Percentiles rank a stretch among this genome's conserved stretches.
These are phyloP conservation scores for Sonneratia alba DNA, from an alignment of 345 rosid genomes.

Conservation along the genomic window DNA sequence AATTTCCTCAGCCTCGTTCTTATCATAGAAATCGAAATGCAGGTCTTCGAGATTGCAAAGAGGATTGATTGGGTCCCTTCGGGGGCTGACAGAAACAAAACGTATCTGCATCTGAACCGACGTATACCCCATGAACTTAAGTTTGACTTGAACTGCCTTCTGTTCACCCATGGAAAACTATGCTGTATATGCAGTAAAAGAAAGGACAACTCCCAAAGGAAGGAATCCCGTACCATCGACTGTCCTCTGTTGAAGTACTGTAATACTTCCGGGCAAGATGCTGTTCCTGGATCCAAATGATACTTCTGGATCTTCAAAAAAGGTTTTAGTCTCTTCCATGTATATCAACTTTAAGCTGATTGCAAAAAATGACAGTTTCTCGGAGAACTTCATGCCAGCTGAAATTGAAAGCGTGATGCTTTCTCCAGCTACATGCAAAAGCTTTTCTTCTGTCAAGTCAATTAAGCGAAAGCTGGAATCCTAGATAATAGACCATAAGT, in stretches of 20 bases:
- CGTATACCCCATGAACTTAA: conserved; percentile 69
- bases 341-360: too few relatives aligned
- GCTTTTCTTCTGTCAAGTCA: too few relatives aligned
- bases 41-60: conserved; percentile 89
- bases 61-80: conserved; percentile 81
- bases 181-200: conserved; percentile 61
- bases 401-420: too few relatives aligned
- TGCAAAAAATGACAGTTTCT: too few relatives aligned
- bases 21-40: conserved; percentile 8
- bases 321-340: too few relatives aligned
- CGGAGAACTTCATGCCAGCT: too few relatives aligned
- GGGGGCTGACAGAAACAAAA: conserved; percentile 62
- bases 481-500: too few relatives aligned
- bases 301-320: too few relatives aligned
- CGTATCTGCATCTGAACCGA: conserved; percentile 64
- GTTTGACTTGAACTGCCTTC: conserved; percentile 80
- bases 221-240: neutral
- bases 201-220: conserved; percentile 12
- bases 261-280: conserved; percentile 4
- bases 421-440: too few relatives aligned
- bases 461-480: too few relatives aligned
- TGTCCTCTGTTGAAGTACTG: conserved; percentile 17
- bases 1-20: neutral
- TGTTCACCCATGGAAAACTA: conserved; percentile 72
- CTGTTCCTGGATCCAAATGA: too few relatives aligned